Percentiles rank a stretch among this genome's conserved stretches.
Evolutionary conservation across 257 asterid genomes (phyloP).

Genomic region (Penstemon newberryi): DNA sequence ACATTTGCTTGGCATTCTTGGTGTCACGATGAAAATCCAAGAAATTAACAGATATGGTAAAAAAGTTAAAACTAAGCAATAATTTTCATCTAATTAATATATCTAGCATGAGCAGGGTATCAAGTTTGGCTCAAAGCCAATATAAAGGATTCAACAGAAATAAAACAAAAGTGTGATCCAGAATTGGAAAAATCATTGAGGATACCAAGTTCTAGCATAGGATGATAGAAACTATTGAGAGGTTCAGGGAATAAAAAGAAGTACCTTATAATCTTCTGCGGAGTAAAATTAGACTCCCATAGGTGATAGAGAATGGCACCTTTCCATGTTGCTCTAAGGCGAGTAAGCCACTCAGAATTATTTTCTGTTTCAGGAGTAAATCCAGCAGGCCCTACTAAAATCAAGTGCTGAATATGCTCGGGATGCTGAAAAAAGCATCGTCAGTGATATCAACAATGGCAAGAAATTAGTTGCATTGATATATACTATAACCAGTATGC

Average conservation of each 20-base stretch:
- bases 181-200: neutral
- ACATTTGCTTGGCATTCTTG: neutral
- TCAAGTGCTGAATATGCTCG: conserved; percentile 81
- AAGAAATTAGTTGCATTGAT: conserved; percentile 1
- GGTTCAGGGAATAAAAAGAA: neutral
- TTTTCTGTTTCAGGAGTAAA: conserved; percentile 73
- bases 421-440: conserved; percentile 69
- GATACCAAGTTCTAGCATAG: neutral
- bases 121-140: neutral
- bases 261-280: conserved; percentile 84
- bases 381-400: conserved; percentile 98
- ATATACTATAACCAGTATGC: neutral
- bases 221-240: neutral
- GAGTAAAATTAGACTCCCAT: conserved; percentile 98
- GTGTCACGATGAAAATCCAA: neutral
- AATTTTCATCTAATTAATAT: too few species aligned
- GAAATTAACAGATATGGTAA: too few species aligned
- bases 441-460: conserved; percentile 24
- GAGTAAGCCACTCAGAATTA: conserved; percentile 58
- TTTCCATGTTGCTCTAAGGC: conserved; percentile 81
- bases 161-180: neutral
- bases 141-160: neutral
- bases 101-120: neutral
- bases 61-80: too few species aligned
- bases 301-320: conserved; percentile 82